Evolutionary conservation across 2,329 filamentous ascomycete species (phyloP), one percentile per base, ranked within the genome.

Genomic region (Metarhizium guizhouense): DNA sequence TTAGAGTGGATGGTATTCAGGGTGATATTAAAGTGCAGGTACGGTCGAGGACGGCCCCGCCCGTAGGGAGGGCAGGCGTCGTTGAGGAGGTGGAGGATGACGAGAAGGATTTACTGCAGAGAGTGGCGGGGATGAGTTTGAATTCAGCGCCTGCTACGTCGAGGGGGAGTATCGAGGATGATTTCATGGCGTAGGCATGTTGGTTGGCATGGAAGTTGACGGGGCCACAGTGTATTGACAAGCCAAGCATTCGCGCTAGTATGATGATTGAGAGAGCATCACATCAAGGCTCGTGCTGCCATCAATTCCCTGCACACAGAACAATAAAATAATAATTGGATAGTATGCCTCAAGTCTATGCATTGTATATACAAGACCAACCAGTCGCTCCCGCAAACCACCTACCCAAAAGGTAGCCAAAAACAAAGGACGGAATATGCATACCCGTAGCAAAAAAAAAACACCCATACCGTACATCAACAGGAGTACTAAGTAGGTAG

Each of bases 11-110:
- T 56, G 81, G 80, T 50, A 75, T 83, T 10, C 71, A 75, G 14
- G 80, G 79, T 16, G 80, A 83, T 59, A 76, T 84, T 29, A 77
- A 78, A 60, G 78, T 83, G 8, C 74, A 80, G 59, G 73, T 82
- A 6, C 75, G 76, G 32, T 70, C 69, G 6, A 64, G 63, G 38
- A 63, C 59, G 13, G 64, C 64, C 6, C 61, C 61, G 1, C 65
- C 67, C 4, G 56, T 57, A 30, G 54, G 55, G 4, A 57, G 57
- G n/a, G 58, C 57, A n/a, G 25, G 53, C 34, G 53, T 53, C 11
- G 45, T 40, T 14, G 47, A 40, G n/a, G 50, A 55, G 47, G 38
- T 18, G 34, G 51, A 3, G 54, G 18, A 30, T 16, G 45, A 51
- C 13, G 30, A 54, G 5, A 42, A 34, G n/a, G 63, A 76, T 38